Conservation (phyloP, 192 early-diverging fungal genomes). For the Podila epicladia region DNA sequence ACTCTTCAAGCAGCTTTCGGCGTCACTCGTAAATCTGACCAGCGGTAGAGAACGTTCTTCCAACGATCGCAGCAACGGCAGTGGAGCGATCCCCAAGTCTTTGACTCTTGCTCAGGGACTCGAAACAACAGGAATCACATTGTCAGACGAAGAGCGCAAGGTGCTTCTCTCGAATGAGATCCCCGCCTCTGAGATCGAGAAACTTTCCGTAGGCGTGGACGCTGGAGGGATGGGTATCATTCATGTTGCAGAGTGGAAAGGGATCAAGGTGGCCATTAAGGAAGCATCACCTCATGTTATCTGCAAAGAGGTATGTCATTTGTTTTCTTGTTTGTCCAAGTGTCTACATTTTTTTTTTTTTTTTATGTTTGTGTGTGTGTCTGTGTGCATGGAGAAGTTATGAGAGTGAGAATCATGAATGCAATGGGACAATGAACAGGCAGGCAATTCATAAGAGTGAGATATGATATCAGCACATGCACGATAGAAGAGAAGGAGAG, state of each 20-base stretch:
- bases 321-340: background rate
- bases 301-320: slow-evolving; percentile 34
- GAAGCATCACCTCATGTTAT: slow-evolving; percentile 36
- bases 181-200: slow-evolving; percentile 41
- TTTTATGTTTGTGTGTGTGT: too few relatives aligned
- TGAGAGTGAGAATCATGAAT: too few relatives aligned
- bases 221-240: slow-evolving; percentile 51
- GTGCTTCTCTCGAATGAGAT: slow-evolving; percentile 48
- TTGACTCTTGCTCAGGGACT: slow-evolving; percentile 34
- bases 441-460: too few relatives aligned
- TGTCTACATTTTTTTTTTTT: too few relatives aligned
- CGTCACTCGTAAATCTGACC: slow-evolving; percentile 10
- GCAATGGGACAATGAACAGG: too few relatives aligned
- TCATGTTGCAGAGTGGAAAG: slow-evolving; percentile 45
- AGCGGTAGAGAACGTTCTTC: background rate
- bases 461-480: too few relatives aligned
- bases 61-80: background rate
- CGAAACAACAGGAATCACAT: background rate
- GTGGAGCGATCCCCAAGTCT: background rate
- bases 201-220: slow-evolving; percentile 41
- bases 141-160: slow-evolving; percentile 36
- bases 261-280: slow-evolving; percentile 49
- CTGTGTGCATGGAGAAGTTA: too few relatives aligned
- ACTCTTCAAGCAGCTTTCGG: slow-evolving; percentile 6
- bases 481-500: too few relatives aligned